Conservation (phyloP, 2,329 filamentous ascomycete genomes). For the Trichoderma sp. region DNA sequence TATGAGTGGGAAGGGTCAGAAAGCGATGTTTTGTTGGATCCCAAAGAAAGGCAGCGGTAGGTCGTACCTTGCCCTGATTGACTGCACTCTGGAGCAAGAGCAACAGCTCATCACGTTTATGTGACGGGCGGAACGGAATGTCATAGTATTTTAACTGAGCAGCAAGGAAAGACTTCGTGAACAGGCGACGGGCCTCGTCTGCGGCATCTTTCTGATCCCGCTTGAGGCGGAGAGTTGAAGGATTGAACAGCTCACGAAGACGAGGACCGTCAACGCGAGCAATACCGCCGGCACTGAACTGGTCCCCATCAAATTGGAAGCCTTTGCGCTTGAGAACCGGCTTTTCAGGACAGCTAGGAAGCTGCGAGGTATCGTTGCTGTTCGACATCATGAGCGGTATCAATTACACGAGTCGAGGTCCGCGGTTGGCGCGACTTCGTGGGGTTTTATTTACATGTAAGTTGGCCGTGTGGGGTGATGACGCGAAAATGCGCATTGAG, state of each 20-base stretch:
- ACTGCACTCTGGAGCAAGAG: background rate
- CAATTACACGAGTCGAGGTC: too few species aligned
- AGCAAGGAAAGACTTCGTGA: background rate
- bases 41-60: background rate
- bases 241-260: conserved; percentile 2
- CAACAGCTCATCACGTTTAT: background rate
- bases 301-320: conserved; percentile 2
- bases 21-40: too few species aligned
- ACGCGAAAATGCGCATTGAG: too few species aligned
- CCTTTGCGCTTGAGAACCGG: conserved; percentile 16
- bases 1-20: too few species aligned
- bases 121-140: background rate
- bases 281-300: background rate
- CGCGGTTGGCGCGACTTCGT: background rate
- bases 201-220: background rate
- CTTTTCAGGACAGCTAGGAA: background rate
- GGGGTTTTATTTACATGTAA: too few species aligned
- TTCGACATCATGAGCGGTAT: background rate
- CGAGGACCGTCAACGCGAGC: background rate
- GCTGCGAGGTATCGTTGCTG: background rate
- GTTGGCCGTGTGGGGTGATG: too few species aligned
- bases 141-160: conserved; percentile 16
- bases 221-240: background rate
- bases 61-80: conserved; percentile 2
- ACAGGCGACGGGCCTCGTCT: background rate